Evolutionary conservation across 306 rosid species (phyloP).

Genomic region (Ormosia semicastrata): DNA sequence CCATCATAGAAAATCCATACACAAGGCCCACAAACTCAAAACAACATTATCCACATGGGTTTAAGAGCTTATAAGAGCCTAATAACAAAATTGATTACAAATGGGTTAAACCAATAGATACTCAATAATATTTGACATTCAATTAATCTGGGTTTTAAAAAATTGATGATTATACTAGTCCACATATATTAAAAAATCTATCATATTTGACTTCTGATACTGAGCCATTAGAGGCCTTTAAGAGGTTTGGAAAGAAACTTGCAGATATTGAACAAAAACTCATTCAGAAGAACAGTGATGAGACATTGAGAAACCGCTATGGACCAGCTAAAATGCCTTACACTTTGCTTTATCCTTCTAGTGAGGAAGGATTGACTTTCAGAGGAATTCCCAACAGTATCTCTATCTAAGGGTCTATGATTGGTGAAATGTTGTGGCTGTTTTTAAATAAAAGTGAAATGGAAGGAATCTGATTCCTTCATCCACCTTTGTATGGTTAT

Average conservation of each 20-base stretch:
- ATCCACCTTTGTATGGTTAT: background rate
- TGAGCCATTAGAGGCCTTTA: conserved; percentile 27
- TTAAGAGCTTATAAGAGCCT: too few relatives aligned
- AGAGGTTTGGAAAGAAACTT: conserved; percentile 32
- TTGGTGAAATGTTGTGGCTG: background rate
- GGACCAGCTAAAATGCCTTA: conserved; percentile 71
- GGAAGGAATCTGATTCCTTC: background rate
- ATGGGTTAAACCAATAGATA: too few relatives aligned
- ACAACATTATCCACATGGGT: too few relatives aligned
- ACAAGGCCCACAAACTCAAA: too few relatives aligned
- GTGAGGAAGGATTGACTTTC: conserved; percentile 57
- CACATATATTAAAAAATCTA: too few relatives aligned
- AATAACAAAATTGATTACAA: too few relatives aligned
- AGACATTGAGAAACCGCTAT: conserved; percentile 40
- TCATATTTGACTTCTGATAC: conserved; percentile 41
- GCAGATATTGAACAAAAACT: conserved; percentile 39
- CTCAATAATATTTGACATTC: too few relatives aligned
- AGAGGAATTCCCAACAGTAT: conserved; percentile 79
- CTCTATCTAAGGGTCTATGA: conserved; percentile 21
- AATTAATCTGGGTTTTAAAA: too few relatives aligned
- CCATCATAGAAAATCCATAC: too few relatives aligned
- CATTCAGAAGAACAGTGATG: conserved; percentile 43
- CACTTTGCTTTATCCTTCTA: conserved; percentile 57
- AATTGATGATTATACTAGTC: too few relatives aligned
- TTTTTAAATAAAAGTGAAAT: background rate